Evolutionary conservation across 2,329 filamentous ascomycete species (phyloP).

Genomic region (Bipolaris oryzae): DNA sequence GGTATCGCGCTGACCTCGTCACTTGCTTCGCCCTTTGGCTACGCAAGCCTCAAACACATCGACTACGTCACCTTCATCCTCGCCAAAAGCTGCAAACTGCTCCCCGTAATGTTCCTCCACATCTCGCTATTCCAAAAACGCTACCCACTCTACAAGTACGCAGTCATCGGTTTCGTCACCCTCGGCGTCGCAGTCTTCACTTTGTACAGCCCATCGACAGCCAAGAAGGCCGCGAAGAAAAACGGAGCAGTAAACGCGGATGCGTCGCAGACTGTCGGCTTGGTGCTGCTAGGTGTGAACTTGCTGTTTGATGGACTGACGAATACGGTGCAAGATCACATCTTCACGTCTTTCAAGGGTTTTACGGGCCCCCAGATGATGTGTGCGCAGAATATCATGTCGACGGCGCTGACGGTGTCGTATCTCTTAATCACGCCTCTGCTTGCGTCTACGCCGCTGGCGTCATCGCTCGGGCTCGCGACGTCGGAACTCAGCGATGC

Average conservation of each 20-base stretch:
- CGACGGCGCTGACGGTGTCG: conserved; percentile 73
- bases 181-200: conserved; percentile 94
- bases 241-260: conserved; percentile 61
- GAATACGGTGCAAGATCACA: conserved; percentile 95
- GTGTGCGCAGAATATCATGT: conserved; percentile 94
- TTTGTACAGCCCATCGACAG: conserved; percentile 68
- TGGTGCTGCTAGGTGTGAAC: conserved; percentile 85
- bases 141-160: conserved; percentile 96
- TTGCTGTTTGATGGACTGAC: conserved; percentile 94
- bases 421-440: conserved; percentile 83
- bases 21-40: conserved; percentile 93
- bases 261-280: conserved; percentile 72
- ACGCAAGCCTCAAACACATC: conserved; percentile 88
- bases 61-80: conserved; percentile 98
- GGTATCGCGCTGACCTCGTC: conserved; percentile 87
- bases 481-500: conserved; percentile 74
- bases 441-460: conserved; percentile 66
- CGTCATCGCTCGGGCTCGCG: conserved; percentile 51
- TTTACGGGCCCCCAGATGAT: conserved; percentile 98
- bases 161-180: conserved; percentile 89
- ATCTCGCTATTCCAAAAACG: conserved; percentile 86
- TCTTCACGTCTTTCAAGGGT: conserved; percentile 76
- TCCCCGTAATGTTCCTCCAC: conserved; percentile 98
- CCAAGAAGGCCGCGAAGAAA: conserved; percentile 48
- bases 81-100: conserved; percentile 95